These are phyloP conservation scores for Epichloe aotearoae DNA, from an alignment of 2,329 filamentous ascomycete genomes.

Conservation along the genomic window DNA sequence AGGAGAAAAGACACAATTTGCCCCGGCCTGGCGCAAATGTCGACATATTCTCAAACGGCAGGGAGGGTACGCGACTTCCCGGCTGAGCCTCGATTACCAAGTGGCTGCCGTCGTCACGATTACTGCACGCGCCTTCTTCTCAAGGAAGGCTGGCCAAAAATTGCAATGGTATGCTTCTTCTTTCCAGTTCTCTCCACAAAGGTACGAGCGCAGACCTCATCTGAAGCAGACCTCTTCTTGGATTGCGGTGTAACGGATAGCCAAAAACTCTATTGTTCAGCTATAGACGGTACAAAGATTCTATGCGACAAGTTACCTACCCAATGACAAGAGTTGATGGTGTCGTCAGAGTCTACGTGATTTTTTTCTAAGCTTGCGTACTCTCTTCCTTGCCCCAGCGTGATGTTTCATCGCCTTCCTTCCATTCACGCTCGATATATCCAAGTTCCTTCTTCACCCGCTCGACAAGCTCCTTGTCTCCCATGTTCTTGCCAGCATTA, in stretches of 20 bases:
- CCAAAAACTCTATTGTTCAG: not conserved
- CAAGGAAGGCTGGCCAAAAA: not conserved
- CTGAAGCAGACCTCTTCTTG: no score
- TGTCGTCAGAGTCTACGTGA: not conserved
- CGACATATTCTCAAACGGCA: not conserved
- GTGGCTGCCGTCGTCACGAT: not conserved
- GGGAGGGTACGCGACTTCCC: not conserved
- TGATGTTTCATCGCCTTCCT: constrained; percentile 67
- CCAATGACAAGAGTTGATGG: not conserved
- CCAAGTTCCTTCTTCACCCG: constrained; percentile 76
- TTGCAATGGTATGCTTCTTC: not conserved
- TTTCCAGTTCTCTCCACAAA: not conserved
- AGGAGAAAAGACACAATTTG: not conserved
- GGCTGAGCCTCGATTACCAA: not conserved
- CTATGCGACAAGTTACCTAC: not conserved
- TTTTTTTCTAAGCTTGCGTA: constrained; percentile 1
- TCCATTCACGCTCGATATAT: constrained; percentile 77
- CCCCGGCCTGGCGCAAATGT: not conserved
- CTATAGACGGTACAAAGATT: not conserved
- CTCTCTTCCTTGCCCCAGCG: constrained; percentile 56
- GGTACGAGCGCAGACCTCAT: no score
- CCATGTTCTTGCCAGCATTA: constrained; percentile 89
- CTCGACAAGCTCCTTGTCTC: constrained; percentile 63
- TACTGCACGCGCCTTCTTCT: not conserved
- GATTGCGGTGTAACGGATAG: not conserved